Conservation (phyloP, 306 rosid genomes). For the Medicago lupulina region DNA sequence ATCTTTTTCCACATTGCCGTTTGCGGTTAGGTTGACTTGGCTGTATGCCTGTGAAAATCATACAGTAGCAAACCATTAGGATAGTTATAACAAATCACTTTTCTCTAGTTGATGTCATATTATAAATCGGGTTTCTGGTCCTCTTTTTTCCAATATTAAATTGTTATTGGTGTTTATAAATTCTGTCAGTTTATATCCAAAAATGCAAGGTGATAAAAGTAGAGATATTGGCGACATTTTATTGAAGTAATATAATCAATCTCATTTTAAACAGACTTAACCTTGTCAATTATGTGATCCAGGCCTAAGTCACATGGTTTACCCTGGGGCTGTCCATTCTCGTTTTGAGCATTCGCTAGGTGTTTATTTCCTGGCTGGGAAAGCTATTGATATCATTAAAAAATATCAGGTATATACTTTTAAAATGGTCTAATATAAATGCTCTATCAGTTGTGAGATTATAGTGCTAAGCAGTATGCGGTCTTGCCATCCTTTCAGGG, state of each 20-base stretch:
- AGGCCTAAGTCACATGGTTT: slow-evolving; percentile 59
- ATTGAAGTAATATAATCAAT: slow-evolving; percentile 4
- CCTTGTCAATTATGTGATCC: slow-evolving; percentile 33
- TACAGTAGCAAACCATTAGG: background rate
- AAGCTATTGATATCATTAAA: slow-evolving; percentile 50
- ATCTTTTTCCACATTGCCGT: background rate
- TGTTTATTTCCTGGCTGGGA: slow-evolving; percentile 62
- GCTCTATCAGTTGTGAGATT: slow-evolving; percentile 23
- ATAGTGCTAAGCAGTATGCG: slow-evolving; percentile 32
- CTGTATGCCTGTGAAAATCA: background rate
- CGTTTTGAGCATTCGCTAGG: slow-evolving; percentile 65
- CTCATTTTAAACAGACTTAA: slow-evolving; percentile 13
- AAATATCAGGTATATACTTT: slow-evolving; percentile 47
- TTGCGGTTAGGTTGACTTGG: background rate
- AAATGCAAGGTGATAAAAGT: background rate
- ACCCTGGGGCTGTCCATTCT: slow-evolving; percentile 64
- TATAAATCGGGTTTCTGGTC: background rate
- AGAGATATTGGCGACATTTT: background rate
- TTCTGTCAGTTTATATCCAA: background rate
- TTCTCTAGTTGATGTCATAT: background rate
- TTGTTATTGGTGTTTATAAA: slow-evolving; percentile 1
- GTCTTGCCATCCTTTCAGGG: slow-evolving; percentile 47
- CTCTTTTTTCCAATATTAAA: background rate
- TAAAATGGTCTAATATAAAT: background rate
- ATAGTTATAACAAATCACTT: slow-evolving; percentile 24